These are phyloP conservation scores for Euphrasia confusa DNA, from an alignment of 257 asterid genomes.

Conservation along the genomic window DNA sequence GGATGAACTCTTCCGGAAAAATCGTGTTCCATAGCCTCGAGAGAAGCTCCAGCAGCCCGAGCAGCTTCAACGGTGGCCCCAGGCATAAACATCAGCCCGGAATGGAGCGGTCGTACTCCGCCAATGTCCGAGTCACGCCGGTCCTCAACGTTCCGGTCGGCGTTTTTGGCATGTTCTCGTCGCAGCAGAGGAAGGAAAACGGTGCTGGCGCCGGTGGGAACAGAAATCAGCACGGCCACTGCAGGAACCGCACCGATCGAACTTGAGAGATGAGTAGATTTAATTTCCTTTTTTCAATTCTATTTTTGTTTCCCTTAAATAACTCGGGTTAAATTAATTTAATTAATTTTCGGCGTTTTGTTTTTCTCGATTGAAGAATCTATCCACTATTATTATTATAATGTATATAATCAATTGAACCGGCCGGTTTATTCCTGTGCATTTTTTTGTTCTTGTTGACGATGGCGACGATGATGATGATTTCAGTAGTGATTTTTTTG, in stretches of 20 bases:
- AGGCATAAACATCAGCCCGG: conserved; percentile 58
- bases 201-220: conserved; percentile 27
- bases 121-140: conserved; percentile 82
- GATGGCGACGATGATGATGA: conserved; percentile 11
- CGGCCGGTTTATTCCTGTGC: not conserved
- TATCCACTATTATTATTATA: too few species aligned
- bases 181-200: conserved; percentile 54
- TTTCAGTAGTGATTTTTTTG: not conserved
- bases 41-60: conserved; percentile 95
- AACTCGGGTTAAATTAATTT: not conserved
- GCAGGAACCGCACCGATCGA: conserved; percentile 57
- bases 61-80: conserved; percentile 76
- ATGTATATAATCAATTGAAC: not conserved
- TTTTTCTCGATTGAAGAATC: not conserved
- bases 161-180: conserved; percentile 71
- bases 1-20: conserved; percentile 90
- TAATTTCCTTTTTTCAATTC: not conserved
- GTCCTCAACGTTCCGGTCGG: conserved; percentile 92
- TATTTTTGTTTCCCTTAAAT: conserved; percentile 9
- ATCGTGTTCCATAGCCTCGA: conserved; percentile 83
- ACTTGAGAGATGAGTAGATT: conserved; percentile 24
- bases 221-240: conserved; percentile 36
- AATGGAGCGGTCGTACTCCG: conserved; percentile 91
- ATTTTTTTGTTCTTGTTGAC: not conserved
- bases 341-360: not conserved